Conservation (phyloP, 228 moss, liverwort and hornwort species). For the Sphagnum fallax region DNA sequence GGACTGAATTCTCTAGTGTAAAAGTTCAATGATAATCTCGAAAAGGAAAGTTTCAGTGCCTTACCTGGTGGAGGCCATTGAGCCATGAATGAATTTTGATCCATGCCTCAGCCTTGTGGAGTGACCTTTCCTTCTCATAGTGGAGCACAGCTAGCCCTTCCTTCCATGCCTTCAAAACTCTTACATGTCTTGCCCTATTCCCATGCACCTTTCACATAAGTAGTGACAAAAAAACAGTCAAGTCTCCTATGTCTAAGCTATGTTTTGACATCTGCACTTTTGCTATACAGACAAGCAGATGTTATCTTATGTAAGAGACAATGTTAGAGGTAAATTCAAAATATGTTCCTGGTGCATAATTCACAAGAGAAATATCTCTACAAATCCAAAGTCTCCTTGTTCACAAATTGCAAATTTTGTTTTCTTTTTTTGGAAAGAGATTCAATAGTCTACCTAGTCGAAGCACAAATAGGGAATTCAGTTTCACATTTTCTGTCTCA, state of each 20-base stretch:
- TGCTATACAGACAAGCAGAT: too few relatives aligned
- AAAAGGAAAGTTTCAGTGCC: background rate
- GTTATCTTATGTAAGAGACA: background rate
- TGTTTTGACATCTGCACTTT: background rate
- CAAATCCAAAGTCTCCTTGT: too few relatives aligned
- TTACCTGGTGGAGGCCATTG: conserved; percentile 19
- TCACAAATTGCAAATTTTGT: background rate
- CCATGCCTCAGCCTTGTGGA: conserved; percentile 32
- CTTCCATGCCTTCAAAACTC: conserved; percentile 30
- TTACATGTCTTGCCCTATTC: conserved; percentile 17
- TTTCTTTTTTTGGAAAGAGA: background rate
- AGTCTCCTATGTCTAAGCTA: background rate
- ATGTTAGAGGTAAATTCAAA: background rate
- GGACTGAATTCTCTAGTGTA: too few relatives aligned
- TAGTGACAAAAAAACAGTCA: background rate
- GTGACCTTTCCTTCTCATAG: conserved; percentile 17
- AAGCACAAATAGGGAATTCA: background rate
- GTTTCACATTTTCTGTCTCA: background rate
- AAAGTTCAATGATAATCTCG: too few relatives aligned
- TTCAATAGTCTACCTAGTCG: background rate
- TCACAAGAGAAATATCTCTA: background rate
- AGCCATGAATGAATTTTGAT: conserved; percentile 34
- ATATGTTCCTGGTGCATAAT: background rate
- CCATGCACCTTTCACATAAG: background rate
- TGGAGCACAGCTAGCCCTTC: conserved; percentile 11